These are phyloP conservation scores for Carex sylvatica DNA, from an alignment of 202 grass and related monocot species.

Conservation along the genomic window DNA sequence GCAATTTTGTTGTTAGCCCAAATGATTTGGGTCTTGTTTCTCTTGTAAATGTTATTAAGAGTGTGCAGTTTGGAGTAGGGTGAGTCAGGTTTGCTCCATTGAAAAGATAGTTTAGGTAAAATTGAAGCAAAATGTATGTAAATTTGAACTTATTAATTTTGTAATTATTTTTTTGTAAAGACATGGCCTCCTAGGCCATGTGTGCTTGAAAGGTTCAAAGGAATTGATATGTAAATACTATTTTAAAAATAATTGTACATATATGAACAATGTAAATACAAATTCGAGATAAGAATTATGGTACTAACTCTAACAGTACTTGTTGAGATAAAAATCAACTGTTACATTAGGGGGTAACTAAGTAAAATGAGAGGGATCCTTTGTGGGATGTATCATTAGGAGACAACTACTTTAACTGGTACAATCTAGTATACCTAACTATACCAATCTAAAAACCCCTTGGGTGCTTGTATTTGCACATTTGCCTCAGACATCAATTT, in stretches of 20 bases:
- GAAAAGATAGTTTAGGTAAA: constrained; percentile 4
- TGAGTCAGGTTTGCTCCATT: neutral
- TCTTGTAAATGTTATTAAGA: constrained; percentile 6
- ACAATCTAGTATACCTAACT: no score
- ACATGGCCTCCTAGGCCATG: neutral
- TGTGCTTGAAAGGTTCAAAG: constrained; percentile 4
- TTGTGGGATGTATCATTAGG: neutral
- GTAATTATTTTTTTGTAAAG: neutral
- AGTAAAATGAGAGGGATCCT: neutral
- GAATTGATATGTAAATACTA: neutral
- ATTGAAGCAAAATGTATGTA: constrained; percentile 20
- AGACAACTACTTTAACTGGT: neutral
- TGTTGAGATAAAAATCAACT: neutral
- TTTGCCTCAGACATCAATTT: no score
- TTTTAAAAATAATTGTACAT: no score
- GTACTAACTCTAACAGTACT: neutral
- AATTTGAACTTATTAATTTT: neutral
- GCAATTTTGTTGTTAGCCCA: constrained; percentile 30
- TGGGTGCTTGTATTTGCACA: no score
- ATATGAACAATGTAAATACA: no score
- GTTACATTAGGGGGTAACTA: neutral
- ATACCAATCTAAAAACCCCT: no score
- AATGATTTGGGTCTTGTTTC: constrained; percentile 17
- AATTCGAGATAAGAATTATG: no score
- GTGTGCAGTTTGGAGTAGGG: constrained; percentile 10